phyloP scores from a whole-genome alignment of 179 eudicot genomes.

The Gypsophila paniculata region DNA sequence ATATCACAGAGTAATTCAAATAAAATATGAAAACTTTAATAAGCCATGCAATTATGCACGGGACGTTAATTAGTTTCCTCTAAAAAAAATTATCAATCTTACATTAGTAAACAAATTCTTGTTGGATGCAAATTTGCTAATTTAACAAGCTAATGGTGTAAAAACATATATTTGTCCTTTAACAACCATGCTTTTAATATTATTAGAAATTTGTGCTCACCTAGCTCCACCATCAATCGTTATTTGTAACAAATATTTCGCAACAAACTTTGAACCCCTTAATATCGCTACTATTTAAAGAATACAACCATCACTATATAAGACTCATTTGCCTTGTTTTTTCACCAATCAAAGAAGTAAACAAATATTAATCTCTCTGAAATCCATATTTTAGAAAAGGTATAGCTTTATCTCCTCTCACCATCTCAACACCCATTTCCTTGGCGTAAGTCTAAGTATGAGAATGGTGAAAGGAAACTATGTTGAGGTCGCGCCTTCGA shows the following conservation, averaged over 20 bases:
- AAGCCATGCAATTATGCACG: no score
- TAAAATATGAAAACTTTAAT: no score
- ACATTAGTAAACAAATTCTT: no score
- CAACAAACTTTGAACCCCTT: not conserved
- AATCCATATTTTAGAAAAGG: not conserved
- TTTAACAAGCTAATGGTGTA: no score
- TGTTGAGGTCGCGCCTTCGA: slow-evolving; percentile 23
- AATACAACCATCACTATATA: not conserved
- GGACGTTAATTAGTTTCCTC: no score
- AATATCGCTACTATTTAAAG: not conserved
- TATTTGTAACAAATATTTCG: not conserved
- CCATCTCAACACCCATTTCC: not conserved
- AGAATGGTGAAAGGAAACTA: slow-evolving; percentile 24
- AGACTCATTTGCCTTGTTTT: not conserved
- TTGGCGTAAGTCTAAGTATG: not conserved
- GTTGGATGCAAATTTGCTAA: no score
- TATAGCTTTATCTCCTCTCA: not conserved
- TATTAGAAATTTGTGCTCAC: no score
- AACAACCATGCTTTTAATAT: no score
- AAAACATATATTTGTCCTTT: no score
- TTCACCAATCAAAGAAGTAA: not conserved
- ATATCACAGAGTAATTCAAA: no score
- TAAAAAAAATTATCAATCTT: no score
- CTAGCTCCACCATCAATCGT: no score
- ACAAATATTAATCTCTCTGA: not conserved